Evolutionary conservation across 352 stramenopile genomes (phyloP).

Genomic region (Phytophthora agathidicida): DNA sequence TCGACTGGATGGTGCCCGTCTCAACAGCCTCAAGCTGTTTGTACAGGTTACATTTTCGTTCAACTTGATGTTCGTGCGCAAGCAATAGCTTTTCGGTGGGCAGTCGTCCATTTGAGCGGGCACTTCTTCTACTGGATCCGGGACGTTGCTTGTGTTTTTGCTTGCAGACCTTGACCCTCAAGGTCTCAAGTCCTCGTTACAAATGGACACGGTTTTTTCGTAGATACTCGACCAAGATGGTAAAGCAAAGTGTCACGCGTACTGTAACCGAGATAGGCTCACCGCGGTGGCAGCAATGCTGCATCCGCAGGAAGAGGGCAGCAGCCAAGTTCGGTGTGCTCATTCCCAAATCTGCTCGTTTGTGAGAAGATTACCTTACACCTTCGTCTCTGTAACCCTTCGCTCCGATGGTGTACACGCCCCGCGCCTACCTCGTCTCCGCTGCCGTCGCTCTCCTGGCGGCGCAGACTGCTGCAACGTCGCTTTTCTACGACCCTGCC

Average conservation of each 20-base stretch:
- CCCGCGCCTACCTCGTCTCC: constrained; percentile 24
- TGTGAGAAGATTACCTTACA: constrained; percentile 29
- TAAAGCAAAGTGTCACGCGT: background rate
- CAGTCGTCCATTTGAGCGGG: constrained; percentile 4
- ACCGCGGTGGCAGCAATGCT: too few species aligned
- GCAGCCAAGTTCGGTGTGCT: too few species aligned
- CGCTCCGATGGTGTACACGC: constrained; percentile 38
- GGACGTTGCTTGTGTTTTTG: background rate
- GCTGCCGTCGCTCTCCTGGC: constrained; percentile 17
- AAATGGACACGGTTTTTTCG: constrained; percentile 17
- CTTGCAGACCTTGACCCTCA: constrained; percentile 15
- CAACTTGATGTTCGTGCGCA: background rate
- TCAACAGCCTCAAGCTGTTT: constrained; percentile 3
- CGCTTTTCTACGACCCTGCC: constrained; percentile 21
- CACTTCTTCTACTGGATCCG: constrained; percentile 3
- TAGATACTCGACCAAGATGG: constrained; percentile 14
- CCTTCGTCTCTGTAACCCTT: too few species aligned
- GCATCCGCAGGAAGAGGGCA: too few species aligned
- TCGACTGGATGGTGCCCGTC: background rate
- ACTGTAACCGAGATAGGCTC: too few species aligned
- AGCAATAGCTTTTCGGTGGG: constrained; percentile 7
- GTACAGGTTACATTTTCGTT: background rate
- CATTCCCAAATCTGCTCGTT: constrained; percentile 28
- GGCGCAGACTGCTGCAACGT: constrained; percentile 12
- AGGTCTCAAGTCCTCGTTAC: constrained; percentile 16